phyloP scores from a whole-genome alignment of 2,329 filamentous ascomycete genomes.

The Calycina herbarum region DNA sequence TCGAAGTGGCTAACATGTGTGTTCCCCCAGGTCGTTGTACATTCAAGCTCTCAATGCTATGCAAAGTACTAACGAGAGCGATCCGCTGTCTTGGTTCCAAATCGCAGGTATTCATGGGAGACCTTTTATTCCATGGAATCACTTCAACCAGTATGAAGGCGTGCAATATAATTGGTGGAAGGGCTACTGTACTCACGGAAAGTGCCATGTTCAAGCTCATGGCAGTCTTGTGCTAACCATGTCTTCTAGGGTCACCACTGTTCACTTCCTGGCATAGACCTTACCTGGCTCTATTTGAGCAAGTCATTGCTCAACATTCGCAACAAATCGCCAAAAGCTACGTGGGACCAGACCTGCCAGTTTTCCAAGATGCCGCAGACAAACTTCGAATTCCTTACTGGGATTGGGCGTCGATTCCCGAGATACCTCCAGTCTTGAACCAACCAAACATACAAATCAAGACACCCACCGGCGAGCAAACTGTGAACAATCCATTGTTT shows the following conservation, averaged over 20 bases:
- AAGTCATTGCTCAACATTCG: constrained; percentile 50
- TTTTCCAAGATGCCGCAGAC: constrained; percentile 45
- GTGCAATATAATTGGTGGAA: constrained; percentile 7
- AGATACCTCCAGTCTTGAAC: constrained; percentile 40
- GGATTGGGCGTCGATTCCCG: constrained; percentile 46
- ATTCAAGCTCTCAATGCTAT: constrained; percentile 25
- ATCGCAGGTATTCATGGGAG: constrained; percentile 27
- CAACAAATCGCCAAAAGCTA: constrained; percentile 44
- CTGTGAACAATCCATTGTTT: constrained; percentile 51
- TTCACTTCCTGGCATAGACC: constrained; percentile 54
- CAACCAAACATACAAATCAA: constrained; percentile 35
- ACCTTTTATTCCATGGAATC: constrained; percentile 33
- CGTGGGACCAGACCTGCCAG: constrained; percentile 1
- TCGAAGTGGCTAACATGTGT: neutral
- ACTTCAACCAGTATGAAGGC: constrained; percentile 14
- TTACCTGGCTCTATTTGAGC: constrained; percentile 55
- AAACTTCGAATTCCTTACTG: constrained; percentile 48
- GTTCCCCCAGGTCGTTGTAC: constrained; percentile 21
- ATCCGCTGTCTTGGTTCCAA: constrained; percentile 24
- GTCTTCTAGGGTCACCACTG: constrained; percentile 12
- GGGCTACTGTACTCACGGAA: constrained; percentile 36
- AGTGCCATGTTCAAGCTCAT: constrained; percentile 7
- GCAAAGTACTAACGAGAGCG: constrained; percentile 16
- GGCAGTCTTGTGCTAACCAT: too few relatives aligned
- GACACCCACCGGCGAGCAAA: constrained; percentile 22